These are phyloP conservation scores for Yamadazyma jaroonii DNA, from an alignment of 1,139 yeast species.

Conservation along the genomic window DNA sequence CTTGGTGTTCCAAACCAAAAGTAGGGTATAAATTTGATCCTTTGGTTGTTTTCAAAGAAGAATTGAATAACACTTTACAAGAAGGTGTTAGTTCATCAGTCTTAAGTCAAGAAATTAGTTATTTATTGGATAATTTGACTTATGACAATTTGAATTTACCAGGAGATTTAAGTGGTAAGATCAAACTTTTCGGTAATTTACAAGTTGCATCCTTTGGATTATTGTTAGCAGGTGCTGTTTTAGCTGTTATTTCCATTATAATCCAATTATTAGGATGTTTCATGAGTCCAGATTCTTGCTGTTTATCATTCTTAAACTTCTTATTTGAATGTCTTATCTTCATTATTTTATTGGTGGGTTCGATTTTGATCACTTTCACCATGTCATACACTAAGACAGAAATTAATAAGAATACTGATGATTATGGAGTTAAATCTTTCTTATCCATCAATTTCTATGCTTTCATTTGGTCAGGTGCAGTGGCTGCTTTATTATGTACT, in stretches of 20 bases:
- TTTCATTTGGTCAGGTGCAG: slow-evolving; percentile 41
- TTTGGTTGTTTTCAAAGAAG: slow-evolving; percentile 40
- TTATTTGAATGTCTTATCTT: slow-evolving; percentile 32
- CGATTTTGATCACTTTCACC: slow-evolving; percentile 35
- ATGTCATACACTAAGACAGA: slow-evolving; percentile 28
- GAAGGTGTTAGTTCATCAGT: slow-evolving; percentile 23
- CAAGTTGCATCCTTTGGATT: slow-evolving; percentile 27
- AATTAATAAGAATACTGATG: slow-evolving; percentile 28
- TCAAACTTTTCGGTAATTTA: slow-evolving; percentile 29
- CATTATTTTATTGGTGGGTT: slow-evolving; percentile 29
- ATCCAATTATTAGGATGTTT: slow-evolving; percentile 32
- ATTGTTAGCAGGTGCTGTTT: slow-evolving; percentile 25
- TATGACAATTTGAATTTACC: slow-evolving; percentile 36
- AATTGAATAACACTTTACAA: slow-evolving; percentile 32
- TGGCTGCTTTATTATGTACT: slow-evolving; percentile 33
- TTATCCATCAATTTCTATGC: slow-evolving; percentile 44
- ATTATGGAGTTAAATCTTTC: slow-evolving; percentile 35
- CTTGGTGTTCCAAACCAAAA: slow-evolving; percentile 55
- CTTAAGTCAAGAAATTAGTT: slow-evolving; percentile 24
- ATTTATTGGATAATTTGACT: slow-evolving; percentile 27
- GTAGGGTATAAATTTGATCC: slow-evolving; percentile 55
- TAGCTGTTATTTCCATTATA: slow-evolving; percentile 27
- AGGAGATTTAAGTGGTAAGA: slow-evolving; percentile 30
- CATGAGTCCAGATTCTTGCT: slow-evolving; percentile 36
- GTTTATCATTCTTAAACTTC: slow-evolving; percentile 41